Base-by-base conservation (phyloP, 768 basidiomycete species). In the Epithele typhae region DNA sequence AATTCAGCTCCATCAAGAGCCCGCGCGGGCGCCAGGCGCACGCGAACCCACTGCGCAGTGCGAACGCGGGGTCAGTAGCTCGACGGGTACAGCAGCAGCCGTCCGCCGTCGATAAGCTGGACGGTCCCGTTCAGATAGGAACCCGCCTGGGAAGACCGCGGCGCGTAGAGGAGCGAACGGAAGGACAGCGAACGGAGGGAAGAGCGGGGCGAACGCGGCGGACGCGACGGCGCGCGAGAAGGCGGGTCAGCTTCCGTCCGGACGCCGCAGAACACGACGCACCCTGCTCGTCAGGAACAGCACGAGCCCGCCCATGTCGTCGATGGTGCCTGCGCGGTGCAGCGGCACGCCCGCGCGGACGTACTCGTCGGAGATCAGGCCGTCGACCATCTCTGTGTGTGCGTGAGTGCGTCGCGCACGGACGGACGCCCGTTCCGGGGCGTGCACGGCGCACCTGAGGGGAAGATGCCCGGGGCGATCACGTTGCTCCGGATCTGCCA, bases 401-500 rank as follows among this genome's bases (percentile, higher is more conserved):
- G 37, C 7, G 14, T 14, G 27, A 7, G 8, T 7, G 27, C 27
- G 27, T 14, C 14, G 14, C 27, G 27, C 8, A 7, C 30, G 30
- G n/a, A 9, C 9, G 9, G 27, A 14, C 27, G 14, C 27, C 27
- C 8, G 27, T 30, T 14, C 8, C 27, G 14, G 27, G 14, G 27
- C 8, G 14, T 7, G 27, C 27, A 15, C n/a, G 5, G 65, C 80
- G 51, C 56, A 85, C 86, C 83, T 48, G 77, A 84, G 15, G 84
- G 84, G 75, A 81, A 89, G 22, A 88, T 79, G 7, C 86, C 87
- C 33, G 87, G 86, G 25, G 83, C 84, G 40, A 89, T 66, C 37
- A 87, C 69, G 55, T 90, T 90, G 59, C 84, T 85, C 51, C 87
- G 72, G 45, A 90, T 86, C 15, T 81, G 78, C 84, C 83, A 87